Evolutionary conservation across 441 rosid genomes (phyloP), one percentile per base, ranked within the genome.

Genomic region (Cnidoscolus chayamansa): DNA sequence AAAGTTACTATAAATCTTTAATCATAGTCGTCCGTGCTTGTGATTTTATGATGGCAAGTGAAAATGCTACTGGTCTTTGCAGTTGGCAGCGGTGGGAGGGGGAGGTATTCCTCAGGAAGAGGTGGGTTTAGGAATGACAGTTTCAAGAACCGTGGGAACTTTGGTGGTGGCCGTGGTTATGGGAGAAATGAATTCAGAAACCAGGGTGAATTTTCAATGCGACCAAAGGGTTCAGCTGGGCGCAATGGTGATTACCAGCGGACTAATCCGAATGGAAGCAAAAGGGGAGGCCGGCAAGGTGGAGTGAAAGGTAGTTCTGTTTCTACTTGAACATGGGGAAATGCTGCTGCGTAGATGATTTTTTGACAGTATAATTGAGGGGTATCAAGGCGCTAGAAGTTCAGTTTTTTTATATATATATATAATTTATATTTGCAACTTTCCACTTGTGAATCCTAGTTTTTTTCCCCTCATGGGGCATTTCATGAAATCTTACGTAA

Each of bases 31-130:
- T 61, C 11, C 31, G 30, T 59, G 10, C 51, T 9, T 12, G 7
- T 47, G 48, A 10, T 4, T 20, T 49, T 3, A 19, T n/a, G 4
- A 19, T 16, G 51, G 56, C 47, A 53, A 65, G 20, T 51, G 51
- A 55, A 43, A 19, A 45, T 30, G 49, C 10, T 74, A 37, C 50
- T 81, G 31, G 13, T 68, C 60, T 79, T 57, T 65, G 73, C 82
- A 85, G 93, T 78, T 74, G 68, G 83, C 31, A 70, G 88, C 76
- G 72, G 79, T 71, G 90, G 90, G 20, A 84, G 94, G 70, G 96
- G 91, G 64, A 91, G 93, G 85, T 90, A 68, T 83, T 50, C 89
- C 76, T 61, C 90, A 0, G 88, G 90, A 65, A 86, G 95, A 89
- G 88, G 81, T 70, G 82, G 81, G 35, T 90, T 84, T 77, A 80